Evolutionary conservation across 441 rosid species (phyloP), one percentile per base, ranked within the genome.

Genomic region (Arabidopsis hybrid): DNA sequence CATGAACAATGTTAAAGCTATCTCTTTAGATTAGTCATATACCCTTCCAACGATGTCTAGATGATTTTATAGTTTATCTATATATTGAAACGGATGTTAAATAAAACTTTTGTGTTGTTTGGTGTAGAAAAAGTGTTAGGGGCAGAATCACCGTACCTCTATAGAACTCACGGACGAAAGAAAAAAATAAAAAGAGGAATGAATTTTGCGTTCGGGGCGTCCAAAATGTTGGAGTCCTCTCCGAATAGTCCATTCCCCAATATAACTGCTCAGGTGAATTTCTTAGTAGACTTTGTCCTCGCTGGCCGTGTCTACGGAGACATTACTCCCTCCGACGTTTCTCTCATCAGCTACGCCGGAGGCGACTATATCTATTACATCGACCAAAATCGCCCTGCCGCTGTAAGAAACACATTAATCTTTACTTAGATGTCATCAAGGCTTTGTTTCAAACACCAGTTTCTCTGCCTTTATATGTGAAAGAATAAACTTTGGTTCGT

Each of bases 121-220:
- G 38, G 21, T 47, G 55, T 14, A 74, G 78, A 56, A 16, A 74
- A 67, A 67, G 63, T 13, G 50, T 35, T 74, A 8, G 67, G 73
- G 26, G 57, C 86, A 52, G 83, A 79, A 79, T 83, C 91, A 32
- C 97, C 97, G 0, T 86, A 83, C 80, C 79, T 59, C 61, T 88
- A 78, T 80, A 82, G 87, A 77, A 84, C 80, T 21, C 26, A 34
- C 71, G 60, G 51, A 21, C 29, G 29, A 26, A 26, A 83, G 66
- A 0, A 32, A 35, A 0, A 74, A 78, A 21, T 86, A 72, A 74
- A 71, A 46, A 47, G 74, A 42, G 97, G 97, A 26, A 70, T 88
- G 83, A 92, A 90, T 76, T 90, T 90, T 43, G 97, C 97, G 0
- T 85, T 58, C 50, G 97, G 97, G 39, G 91, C 91, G 3, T 82